Evolutionary conservation across 441 rosid species (phyloP).

Genomic region (Euphorbia schlechtendalii): DNA sequence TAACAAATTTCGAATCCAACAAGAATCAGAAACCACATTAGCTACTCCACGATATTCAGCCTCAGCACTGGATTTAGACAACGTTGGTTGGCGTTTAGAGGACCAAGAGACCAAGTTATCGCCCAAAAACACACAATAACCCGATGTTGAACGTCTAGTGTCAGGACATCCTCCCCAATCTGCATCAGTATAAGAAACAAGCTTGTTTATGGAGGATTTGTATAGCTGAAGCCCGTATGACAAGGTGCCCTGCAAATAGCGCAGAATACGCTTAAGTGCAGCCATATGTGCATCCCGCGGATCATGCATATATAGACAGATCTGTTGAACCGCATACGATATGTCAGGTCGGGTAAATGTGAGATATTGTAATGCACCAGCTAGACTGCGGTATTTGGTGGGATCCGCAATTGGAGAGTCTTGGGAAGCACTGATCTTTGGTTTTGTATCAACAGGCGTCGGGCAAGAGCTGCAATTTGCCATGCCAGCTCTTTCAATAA

Average conservation of each 20-base stretch:
- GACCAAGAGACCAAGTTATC: not conserved
- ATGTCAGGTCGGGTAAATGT: not conserved
- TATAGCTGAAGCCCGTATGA: too few relatives aligned
- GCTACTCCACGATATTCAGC: not conserved
- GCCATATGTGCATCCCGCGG: not conserved
- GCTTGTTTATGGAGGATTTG: too few relatives aligned
- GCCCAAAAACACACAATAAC: not conserved
- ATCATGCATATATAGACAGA: not conserved
- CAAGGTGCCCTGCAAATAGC: not conserved
- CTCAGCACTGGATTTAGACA: not conserved
- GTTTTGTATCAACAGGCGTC: not conserved
- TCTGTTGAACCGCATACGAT: not conserved
- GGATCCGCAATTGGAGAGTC: too few relatives aligned
- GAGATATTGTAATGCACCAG: not conserved
- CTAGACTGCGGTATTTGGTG: not conserved
- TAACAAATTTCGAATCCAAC: not conserved
- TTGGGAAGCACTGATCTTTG: too few relatives aligned
- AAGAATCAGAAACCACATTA: not conserved
- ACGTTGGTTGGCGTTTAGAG: not conserved
- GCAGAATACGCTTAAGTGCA: not conserved
- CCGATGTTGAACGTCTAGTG: not conserved
- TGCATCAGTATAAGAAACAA: not conserved
- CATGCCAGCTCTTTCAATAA: not conserved
- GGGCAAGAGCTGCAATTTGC: not conserved
- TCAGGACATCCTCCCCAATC: not conserved